A percentile compares a stretch with the other conserved stretches of the same genome.
Evolutionary conservation across 2,329 filamentous ascomycete species (phyloP).

Genomic region (Geosmithia putterillii): DNA sequence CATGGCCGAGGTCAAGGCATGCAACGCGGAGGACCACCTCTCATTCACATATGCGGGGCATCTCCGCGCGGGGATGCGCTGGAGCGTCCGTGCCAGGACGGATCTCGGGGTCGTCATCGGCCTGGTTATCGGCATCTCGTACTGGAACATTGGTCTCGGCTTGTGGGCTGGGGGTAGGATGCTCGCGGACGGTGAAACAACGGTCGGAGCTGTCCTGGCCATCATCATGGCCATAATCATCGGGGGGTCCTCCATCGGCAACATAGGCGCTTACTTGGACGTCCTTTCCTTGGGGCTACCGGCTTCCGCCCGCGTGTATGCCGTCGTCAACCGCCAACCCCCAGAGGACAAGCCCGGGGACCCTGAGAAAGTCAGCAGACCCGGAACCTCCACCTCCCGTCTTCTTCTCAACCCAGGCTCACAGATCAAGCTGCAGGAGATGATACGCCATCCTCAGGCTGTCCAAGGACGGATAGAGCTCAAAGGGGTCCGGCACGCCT

Average conservation of each 20-base stretch:
- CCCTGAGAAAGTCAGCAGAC: constrained; percentile 23
- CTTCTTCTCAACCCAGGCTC: constrained; percentile 23
- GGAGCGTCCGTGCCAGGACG: constrained; percentile 23
- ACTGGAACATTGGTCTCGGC: no score
- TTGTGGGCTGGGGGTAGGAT: no score
- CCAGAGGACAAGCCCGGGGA: constrained; percentile 23
- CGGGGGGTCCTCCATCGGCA: no score
- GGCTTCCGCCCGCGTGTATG: constrained; percentile 24
- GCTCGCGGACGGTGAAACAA: no score
- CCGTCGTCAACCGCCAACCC: constrained; percentile 19
- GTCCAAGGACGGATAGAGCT: constrained; percentile 63
- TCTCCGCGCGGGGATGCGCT: constrained; percentile 19
- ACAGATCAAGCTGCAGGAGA: constrained; percentile 28
- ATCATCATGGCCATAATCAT: no score
- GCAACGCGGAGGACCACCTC: constrained; percentile 24
- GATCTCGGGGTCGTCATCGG: constrained; percentile 22
- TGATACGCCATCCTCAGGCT: constrained; percentile 54
- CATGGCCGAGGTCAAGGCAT: constrained; percentile 27
- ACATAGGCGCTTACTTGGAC: no score
- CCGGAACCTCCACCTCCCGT: constrained; percentile 21
- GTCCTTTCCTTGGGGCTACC: no score
- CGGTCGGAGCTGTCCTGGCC: no score
- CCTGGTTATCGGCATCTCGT: no score
- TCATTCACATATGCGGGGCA: constrained; percentile 23
- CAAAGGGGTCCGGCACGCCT: constrained; percentile 26